phyloP scores from a whole-genome alignment of 78 protist species.

The Polysphondylium violaceum region DNA sequence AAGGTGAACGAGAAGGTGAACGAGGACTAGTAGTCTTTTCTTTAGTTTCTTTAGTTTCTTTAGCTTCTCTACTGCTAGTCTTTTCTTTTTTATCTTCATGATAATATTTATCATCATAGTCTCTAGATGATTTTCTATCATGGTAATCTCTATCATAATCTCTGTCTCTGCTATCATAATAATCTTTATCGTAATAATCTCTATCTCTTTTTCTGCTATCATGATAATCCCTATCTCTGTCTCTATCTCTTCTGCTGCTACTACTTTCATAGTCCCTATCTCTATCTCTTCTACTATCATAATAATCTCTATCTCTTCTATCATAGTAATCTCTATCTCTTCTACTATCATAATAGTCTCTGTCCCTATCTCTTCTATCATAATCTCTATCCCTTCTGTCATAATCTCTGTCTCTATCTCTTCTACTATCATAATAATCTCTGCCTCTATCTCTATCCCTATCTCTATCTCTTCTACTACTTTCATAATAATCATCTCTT shows the following conservation, averaged over 20 bases:
- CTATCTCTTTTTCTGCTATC: constrained; percentile 20
- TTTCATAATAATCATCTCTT: background rate
- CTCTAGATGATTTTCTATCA: background rate
- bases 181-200: background rate
- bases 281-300: constrained; percentile 28
- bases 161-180: background rate
- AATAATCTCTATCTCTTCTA: background rate
- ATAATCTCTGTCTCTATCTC: constrained; percentile 23
- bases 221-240: background rate
- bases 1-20: too few relatives aligned
- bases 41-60: too few relatives aligned
- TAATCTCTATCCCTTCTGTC: background rate
- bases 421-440: background rate
- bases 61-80: background rate
- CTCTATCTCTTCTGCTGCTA: background rate
- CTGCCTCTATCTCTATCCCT: constrained; percentile 24
- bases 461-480: constrained; percentile 37
- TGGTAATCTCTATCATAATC: background rate
- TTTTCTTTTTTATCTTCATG: too few relatives aligned
- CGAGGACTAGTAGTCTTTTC: too few relatives aligned
- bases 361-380: constrained; percentile 29
- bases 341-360: constrained; percentile 3
- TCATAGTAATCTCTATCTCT: constrained; percentile 21
- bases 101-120: background rate
- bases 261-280: constrained; percentile 4